Percentiles rank a stretch among this genome's conserved stretches.
These are phyloP conservation scores for Termitomyces titanicus DNA, from an alignment of 768 basidiomycete species.

Conservation along the genomic window DNA sequence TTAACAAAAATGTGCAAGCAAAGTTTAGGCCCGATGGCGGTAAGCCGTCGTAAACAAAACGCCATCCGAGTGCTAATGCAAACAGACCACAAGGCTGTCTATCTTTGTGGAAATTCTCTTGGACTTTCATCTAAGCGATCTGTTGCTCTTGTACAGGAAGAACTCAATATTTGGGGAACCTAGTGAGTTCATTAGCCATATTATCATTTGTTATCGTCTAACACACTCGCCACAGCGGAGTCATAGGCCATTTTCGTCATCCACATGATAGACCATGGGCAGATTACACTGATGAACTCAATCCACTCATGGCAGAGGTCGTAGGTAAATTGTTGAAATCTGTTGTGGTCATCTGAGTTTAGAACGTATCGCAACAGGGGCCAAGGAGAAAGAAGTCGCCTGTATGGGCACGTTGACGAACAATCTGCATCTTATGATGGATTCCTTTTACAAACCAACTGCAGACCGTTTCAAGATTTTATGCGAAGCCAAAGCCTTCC, in stretches of 20 bases:
- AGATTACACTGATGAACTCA: constrained; percentile 66
- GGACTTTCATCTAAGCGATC: constrained; percentile 79
- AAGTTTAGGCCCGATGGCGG: constrained; percentile 34
- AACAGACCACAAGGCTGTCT: constrained; percentile 56
- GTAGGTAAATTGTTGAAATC: constrained; percentile 58
- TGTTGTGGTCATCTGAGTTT: constrained; percentile 9
- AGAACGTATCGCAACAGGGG: constrained; percentile 51
- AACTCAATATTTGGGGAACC: constrained; percentile 80
- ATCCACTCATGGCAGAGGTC: constrained; percentile 72
- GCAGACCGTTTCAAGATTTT: constrained; percentile 85
- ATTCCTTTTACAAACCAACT: constrained; percentile 91
- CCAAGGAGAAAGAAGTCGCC: constrained; percentile 85
- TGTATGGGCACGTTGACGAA: constrained; percentile 94
- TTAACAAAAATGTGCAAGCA: constrained; percentile 47
- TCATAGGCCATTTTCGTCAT: constrained; percentile 87
- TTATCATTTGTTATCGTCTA: constrained; percentile 12
- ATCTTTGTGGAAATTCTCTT: constrained; percentile 95
- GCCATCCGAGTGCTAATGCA: too few relatives aligned
- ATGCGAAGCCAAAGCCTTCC: constrained; percentile 92
- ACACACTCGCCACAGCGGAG: constrained; percentile 51
- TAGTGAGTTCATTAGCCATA: constrained; percentile 38
- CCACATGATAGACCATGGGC: constrained; percentile 85
- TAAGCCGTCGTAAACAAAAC: constrained; percentile 16
- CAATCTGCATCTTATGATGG: constrained; percentile 95
- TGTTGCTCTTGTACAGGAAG: constrained; percentile 69